Base-by-base conservation (phyloP, 495 filamentous ascomycete species). In the Cercophora scortea region DNA sequence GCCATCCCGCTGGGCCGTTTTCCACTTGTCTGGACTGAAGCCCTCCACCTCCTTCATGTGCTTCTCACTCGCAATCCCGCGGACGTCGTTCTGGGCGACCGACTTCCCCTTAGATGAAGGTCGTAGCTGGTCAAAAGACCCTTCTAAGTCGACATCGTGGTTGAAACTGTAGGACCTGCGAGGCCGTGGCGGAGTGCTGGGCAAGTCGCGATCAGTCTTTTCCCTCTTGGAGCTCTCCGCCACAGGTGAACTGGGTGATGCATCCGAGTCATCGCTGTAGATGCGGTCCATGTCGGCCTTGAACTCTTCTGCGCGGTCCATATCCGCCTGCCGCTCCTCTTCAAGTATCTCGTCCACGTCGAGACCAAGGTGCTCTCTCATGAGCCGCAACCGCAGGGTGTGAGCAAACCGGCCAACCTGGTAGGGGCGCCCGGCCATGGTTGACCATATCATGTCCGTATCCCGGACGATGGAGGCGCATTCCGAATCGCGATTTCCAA, bases 301-400 rank as follows among this genome's bases (percentile, higher is more conserved):
- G 52, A 73, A 74, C 16, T 71, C 70, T 11, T 70, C 71, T 34
- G 76, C 71, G 10, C 65, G 69, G 49, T 74, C 74, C 5, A 77
- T 58, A 48, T 83, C 79, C 32, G 71, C 73, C 55, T 75, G 72
- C 42, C 80, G 78, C 57, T 95, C 89, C 45, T 91, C 85, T 56
- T 93, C 90, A 71, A 88, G 75, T 50, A 95, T 79, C 62, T 87
- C 89, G 62, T 99, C 93, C 16, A 95, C 88, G 61, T 97, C 93
- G 49, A 99, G 72, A 35, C 93, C 93, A 36, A 99, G 78, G 76
- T 99, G 93, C 69, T 99, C 93, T 55, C 93, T 82, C 93, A 97
- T 97, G 43, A 99, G 71, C 40, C 94, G 83, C 76, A 96, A 84
- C 3, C 93, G 87, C 54, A 98, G 80, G 0, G 90, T 93, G 63